A percentile compares a stretch with the other conserved stretches of the same genome.
Conservation (phyloP, 2,329 filamentous ascomycete species). For the Botrytis galanthina region DNA sequence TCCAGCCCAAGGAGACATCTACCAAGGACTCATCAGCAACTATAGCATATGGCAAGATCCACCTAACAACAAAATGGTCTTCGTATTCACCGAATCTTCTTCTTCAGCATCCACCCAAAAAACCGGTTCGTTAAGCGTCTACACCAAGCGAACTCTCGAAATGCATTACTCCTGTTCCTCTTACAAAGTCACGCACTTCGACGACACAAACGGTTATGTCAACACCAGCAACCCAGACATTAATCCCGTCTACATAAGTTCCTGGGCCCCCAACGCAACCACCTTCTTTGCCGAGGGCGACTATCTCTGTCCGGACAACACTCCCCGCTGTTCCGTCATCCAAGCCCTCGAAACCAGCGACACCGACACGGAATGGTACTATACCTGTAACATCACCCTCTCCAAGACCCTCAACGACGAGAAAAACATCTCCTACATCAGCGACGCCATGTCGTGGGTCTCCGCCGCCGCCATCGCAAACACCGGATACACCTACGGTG, state of each 20-base stretch:
- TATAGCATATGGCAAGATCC: constrained; percentile 6
- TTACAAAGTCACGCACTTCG: constrained; percentile 37
- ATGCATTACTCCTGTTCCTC: constrained; percentile 37
- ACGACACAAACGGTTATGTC: constrained; percentile 31
- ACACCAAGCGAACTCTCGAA: constrained; percentile 40
- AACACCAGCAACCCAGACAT: constrained; percentile 35
- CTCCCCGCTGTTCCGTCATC: constrained; percentile 34
- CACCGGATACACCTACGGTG: constrained; percentile 39
- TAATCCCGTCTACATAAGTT: constrained; percentile 28
- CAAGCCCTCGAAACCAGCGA: constrained; percentile 43
- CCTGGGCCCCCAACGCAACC: constrained; percentile 39
- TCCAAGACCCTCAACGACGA: constrained; percentile 39
- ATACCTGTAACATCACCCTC: constrained; percentile 43
- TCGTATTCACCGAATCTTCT: constrained; percentile 41
- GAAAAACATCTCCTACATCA: constrained; percentile 34
- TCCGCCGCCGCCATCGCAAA: constrained; percentile 44
- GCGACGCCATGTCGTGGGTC: constrained; percentile 39
- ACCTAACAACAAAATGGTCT: not conserved
- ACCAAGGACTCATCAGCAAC: not conserved
- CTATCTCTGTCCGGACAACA: constrained; percentile 24
- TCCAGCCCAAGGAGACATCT: not conserved
- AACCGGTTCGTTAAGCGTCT: constrained; percentile 31
- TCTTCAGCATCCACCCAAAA: not conserved
- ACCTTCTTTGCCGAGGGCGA: constrained; percentile 41
- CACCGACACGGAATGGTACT: constrained; percentile 42